Evolutionary conservation across 1,284 basidiomycete species (phyloP), one percentile per base, ranked within the genome.

Genomic region (Wolfiporia cocos): DNA sequence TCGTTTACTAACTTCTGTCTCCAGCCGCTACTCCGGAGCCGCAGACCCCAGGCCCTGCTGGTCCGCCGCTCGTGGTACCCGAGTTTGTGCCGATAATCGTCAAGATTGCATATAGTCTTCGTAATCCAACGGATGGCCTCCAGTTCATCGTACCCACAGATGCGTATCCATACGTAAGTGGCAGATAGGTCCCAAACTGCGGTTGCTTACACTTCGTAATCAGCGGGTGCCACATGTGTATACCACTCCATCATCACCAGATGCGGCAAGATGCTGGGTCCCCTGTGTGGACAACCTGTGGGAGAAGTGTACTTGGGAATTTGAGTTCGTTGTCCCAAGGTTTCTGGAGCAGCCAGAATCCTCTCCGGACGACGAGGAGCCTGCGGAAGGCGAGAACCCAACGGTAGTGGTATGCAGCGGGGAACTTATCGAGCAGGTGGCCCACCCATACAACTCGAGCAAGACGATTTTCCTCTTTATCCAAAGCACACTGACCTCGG

Each of bases 251-350:
- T 88, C 90, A 0, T 88, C 87, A 3, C 83, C 92, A 4, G 92
- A 96, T 57, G 78, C 91, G 10, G 92, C 95, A 6, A 74, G 96
- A 52, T 92, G 91, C 55, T 99, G 96, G 96, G 86, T 98, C 9
- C 96, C 96, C 3, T 99, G 96, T 55, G 68, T 98, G 11, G 96
- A 99, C 63, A 91, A 82, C 58, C 65, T 95, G 11, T 97, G 92
- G 90, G 95, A 97, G 64, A 84, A 92, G 56, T 97, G 91, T 57
- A 96, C 95, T 2, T 99, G 96, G 96, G 96, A 99, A 59, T 86
- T 99, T 41, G 92, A 98, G 61, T 90, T 97, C 59, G 81, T 98
- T 42, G 94, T 97, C 17, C 94, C 94, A 33, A 80, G 86, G 46
- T 86, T 81, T 52, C 69, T 95, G 9, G 86, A 91, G 55, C 86